Conservation (phyloP, 1,139 yeast species). For the Protomyces arabidopsidicola region DNA sequence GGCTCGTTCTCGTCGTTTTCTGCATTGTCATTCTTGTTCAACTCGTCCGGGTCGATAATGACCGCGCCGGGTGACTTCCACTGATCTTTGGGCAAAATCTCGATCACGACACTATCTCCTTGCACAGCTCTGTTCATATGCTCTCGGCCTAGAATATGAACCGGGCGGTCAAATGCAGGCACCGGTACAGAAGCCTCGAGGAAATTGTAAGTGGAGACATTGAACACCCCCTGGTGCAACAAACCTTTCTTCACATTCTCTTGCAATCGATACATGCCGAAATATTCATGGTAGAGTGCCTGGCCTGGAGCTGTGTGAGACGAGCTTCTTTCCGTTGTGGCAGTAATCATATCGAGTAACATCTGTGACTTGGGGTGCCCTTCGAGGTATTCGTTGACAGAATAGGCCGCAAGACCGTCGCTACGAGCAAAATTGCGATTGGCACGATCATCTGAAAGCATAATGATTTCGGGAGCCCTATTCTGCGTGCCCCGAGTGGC, state of each 20-base stretch:
- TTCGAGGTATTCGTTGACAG: conserved; percentile 56
- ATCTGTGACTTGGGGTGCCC: conserved; percentile 68
- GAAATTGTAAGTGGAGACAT: conserved; percentile 78
- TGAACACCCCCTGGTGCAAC: conserved; percentile 75
- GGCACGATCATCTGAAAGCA: conserved; percentile 72
- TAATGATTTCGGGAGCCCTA: conserved; percentile 50
- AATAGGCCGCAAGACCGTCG: conserved; percentile 45
- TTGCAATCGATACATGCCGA: conserved; percentile 72
- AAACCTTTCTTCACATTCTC: conserved; percentile 90
- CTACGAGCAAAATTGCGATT: conserved; percentile 56
- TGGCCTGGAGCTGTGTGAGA: conserved; percentile 43
- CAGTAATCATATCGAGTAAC: conserved; percentile 65
- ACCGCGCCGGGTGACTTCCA: conserved; percentile 86
- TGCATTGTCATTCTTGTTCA: conserved; percentile 52
- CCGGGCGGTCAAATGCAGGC: conserved; percentile 72
- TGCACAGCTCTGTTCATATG: conserved; percentile 85
- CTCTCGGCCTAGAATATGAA: conserved; percentile 75
- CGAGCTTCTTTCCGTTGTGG: conserved; percentile 38
- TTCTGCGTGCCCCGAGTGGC: conserved; percentile 36
- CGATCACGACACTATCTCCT: conserved; percentile 88
- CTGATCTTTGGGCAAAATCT: conserved; percentile 73
- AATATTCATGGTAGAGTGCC: conserved; percentile 69
- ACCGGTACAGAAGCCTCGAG: conserved; percentile 80
- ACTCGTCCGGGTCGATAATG: conserved; percentile 67
- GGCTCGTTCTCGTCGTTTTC: conserved; percentile 58